phyloP scores from a whole-genome alignment of 2,329 filamentous ascomycete species.

The Pseudocercospora musae region DNA sequence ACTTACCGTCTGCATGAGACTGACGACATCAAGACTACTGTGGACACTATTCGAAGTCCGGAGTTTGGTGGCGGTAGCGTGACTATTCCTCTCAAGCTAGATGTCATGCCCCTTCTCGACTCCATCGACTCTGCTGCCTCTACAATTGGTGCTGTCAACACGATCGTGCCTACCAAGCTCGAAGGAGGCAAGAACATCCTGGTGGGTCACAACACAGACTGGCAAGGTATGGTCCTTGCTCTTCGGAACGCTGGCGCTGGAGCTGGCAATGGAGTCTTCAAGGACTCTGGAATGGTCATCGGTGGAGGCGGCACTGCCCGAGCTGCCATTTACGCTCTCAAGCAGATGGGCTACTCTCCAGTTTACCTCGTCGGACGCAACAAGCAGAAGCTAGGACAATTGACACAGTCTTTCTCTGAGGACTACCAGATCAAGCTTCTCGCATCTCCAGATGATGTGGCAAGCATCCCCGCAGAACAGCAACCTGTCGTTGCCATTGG shows the following conservation, averaged over 20 bases:
- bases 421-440: conserved; percentile 70
- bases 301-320: conserved; percentile 90
- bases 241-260: conserved; percentile 65
- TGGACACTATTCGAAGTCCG: conserved; percentile 62
- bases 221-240: conserved; percentile 82
- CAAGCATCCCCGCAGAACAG: conserved; percentile 46
- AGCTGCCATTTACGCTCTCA: conserved; percentile 84
- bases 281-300: conserved; percentile 70
- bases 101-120: conserved; percentile 79
- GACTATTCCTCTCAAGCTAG: conserved; percentile 90
- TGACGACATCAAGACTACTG: conserved; percentile 58
- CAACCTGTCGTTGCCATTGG: conserved; percentile 73
- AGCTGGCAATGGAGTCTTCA: conserved; percentile 36
- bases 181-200: conserved; percentile 48
- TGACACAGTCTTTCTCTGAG: conserved; percentile 69
- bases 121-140: conserved; percentile 74
- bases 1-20: conserved; percentile 77
- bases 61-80: conserved; percentile 92
- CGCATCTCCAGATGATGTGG: conserved; percentile 49
- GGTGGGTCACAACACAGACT: conserved; percentile 91
- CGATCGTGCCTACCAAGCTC: conserved; percentile 63
- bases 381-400: conserved; percentile 60
- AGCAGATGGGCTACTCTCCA: conserved; percentile 76
- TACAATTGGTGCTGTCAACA: conserved; percentile 90
- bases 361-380: conserved; percentile 86